Evolutionary conservation across 2,329 filamentous ascomycete species (phyloP), one percentile per base, ranked within the genome.

Genomic region (Pseudocercospora eumusae): DNA sequence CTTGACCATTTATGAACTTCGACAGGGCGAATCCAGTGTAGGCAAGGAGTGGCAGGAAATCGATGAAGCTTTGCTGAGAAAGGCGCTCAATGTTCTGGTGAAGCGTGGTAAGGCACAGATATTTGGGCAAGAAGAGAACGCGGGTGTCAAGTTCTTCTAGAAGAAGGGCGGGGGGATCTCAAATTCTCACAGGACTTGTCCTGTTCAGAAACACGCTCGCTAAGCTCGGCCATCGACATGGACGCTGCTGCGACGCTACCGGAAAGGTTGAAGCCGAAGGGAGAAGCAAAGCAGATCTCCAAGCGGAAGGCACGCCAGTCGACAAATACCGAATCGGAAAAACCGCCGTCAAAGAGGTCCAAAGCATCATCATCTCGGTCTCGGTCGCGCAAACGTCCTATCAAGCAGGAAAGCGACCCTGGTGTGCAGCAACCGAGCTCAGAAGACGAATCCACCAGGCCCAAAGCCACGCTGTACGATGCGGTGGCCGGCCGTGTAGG

Each of bases 81-180:
- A 89, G 75, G 89, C 91, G 40, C 82, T 99, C 54, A 84, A 86
- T 63, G 82, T 95, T 55, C 82, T 97, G 54, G 93, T 96, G 36
- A 96, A 96, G 82, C 85, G 89, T 65, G 92, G 92, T 69, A 96
- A 90, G 78, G 93, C 93, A 13, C 93, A 98, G 77, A 87, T 98
- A 25, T 98, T 99, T 79, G 93, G 93, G 33, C 85, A 86, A 58
- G 92, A 93, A 71, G 92, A 93, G 74, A 90, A 91, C 64, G 86
- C 90, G 72, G 95, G 95, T 71, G 92, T 98, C 67, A 99, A 99
- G 80, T 98, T 99, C 80, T 98, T 98, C 75, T 97, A 88, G 40
- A 31, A 44, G 25, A 47, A 44, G 20, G 44, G 31, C n/a, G 20
- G 11, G 11, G 33, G 25, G 2, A 21, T 31, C n/a, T 31, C n/a